phyloP scores from a whole-genome alignment of 2,329 filamentous ascomycete genomes.

The Colletotrichum liriopes region DNA sequence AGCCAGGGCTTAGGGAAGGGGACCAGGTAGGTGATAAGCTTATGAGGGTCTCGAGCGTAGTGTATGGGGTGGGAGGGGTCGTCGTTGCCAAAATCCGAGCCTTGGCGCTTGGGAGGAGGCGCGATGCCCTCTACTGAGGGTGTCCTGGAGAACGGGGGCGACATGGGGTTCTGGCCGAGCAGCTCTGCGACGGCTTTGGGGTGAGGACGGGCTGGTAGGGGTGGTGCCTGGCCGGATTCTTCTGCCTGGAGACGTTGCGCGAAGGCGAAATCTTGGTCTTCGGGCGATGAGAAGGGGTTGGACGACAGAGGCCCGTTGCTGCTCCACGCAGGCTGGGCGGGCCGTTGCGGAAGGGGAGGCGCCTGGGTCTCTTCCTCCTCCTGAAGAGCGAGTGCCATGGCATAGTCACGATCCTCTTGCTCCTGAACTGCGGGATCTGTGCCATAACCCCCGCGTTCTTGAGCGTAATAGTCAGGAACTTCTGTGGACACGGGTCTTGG shows the following conservation, averaged over 20 bases:
- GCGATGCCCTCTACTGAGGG: slow-evolving; percentile 35
- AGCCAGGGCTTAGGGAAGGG: slow-evolving; percentile 41
- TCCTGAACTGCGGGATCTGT: slow-evolving; percentile 24
- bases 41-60: slow-evolving; percentile 37
- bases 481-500: slow-evolving; percentile 22
- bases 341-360: slow-evolving; percentile 24
- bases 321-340: slow-evolving; percentile 18
- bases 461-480: slow-evolving; percentile 34
- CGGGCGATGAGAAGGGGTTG: slow-evolving; percentile 27
- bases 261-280: slow-evolving; percentile 33
- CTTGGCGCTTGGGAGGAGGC: slow-evolving; percentile 29
- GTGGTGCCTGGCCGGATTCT: slow-evolving; percentile 27
- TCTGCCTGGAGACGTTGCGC: slow-evolving; percentile 33
- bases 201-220: slow-evolving; percentile 30
- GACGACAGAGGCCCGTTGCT: slow-evolving; percentile 4
- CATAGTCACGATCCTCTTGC: slow-evolving; percentile 39
- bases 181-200: slow-evolving; percentile 32
- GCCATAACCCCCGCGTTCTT: slow-evolving; percentile 23
- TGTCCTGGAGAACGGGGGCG: slow-evolving; percentile 30
- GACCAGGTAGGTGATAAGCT: slow-evolving; percentile 40
- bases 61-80: slow-evolving; percentile 39
- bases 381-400: slow-evolving; percentile 38
- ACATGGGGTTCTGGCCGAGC: slow-evolving; percentile 25
- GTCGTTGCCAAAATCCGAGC: slow-evolving; percentile 36
- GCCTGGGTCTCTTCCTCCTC: slow-evolving; percentile 35